Conservation (phyloP, 305 asterid genomes). For the Nicotiana rustica region DNA sequence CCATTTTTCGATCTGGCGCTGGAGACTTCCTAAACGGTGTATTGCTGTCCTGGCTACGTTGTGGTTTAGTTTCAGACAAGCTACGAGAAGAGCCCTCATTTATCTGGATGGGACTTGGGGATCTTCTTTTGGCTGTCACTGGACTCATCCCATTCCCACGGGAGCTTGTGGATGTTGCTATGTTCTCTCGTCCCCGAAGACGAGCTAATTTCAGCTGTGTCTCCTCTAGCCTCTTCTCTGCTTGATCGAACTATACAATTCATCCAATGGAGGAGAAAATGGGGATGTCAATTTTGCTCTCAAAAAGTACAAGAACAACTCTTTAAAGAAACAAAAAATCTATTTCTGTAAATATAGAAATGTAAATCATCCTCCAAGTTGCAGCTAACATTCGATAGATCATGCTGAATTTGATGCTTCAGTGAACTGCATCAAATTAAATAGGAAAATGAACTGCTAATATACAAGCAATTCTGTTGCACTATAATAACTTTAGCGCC, state of each 20-base stretch:
- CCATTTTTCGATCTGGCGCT: conserved; percentile 21
- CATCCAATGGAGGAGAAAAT: conserved; percentile 33
- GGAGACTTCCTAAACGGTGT: conserved; percentile 6
- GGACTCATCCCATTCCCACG: conserved; percentile 43
- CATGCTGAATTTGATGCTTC: conserved; percentile 17
- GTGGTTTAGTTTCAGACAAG: conserved; percentile 31
- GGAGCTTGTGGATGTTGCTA: conserved; percentile 45
- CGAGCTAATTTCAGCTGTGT: conserved; percentile 72
- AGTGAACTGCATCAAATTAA: conserved; percentile 20
- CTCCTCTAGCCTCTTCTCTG: conserved; percentile 71
- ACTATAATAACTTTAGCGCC: background rate
- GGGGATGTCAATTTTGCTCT: conserved; percentile 21
- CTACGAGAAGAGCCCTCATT: conserved; percentile 32
- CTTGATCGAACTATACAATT: conserved; percentile 65
- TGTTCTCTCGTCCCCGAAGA: conserved; percentile 54
- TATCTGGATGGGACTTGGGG: conserved; percentile 48
- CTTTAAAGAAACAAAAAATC: background rate
- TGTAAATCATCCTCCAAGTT: conserved; percentile 2
- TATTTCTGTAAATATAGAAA: conserved; percentile 6
- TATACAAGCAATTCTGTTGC: conserved; percentile 17
- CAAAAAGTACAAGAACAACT: conserved; percentile 15
- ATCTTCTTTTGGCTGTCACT: conserved; percentile 47
- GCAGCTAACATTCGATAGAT: conserved; percentile 10
- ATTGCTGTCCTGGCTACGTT: conserved; percentile 3
- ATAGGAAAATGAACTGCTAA: conserved; percentile 6